Conservation (phyloP, 306 rosid genomes). For the Cucumis melo region DNA sequence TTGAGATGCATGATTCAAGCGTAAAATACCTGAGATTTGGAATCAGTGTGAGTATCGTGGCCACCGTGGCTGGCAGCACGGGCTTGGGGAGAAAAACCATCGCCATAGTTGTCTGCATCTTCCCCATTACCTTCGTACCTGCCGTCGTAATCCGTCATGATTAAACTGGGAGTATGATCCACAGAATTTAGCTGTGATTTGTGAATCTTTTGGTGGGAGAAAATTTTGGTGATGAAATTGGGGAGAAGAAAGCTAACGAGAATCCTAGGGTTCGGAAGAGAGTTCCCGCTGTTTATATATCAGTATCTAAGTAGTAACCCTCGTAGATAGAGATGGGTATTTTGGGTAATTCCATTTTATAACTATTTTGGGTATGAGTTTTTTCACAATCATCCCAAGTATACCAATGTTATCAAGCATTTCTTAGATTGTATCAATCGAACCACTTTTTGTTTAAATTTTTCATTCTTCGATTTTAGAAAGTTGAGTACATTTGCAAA, state of each 20-base stretch:
- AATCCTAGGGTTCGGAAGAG: conserved; percentile 3
- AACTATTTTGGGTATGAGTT: not conserved
- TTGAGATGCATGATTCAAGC: not conserved
- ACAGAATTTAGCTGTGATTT: not conserved
- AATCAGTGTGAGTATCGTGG: conserved; percentile 40
- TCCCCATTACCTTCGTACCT: conserved; percentile 65
- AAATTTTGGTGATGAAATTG: not conserved
- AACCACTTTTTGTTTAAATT: too few relatives aligned
- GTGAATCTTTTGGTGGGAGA: not conserved
- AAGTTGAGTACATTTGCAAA: too few relatives aligned
- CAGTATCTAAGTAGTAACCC: not conserved
- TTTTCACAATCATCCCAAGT: too few relatives aligned
- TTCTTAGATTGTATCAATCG: too few relatives aligned
- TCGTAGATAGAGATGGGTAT: not conserved
- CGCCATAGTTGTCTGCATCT: conserved; percentile 29
- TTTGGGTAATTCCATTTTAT: not conserved
- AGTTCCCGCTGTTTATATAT: not conserved
- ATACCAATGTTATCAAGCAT: too few relatives aligned
- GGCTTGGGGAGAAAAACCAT: conserved; percentile 54
- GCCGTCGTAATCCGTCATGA: conserved; percentile 72
- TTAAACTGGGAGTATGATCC: not conserved
- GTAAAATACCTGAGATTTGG: conserved; percentile 53
- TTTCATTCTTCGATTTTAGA: too few relatives aligned
- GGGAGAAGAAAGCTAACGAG: not conserved
- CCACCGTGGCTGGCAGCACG: conserved; percentile 27